Evolutionary conservation across 768 basidiomycete species (phyloP).

Genomic region (Pleurotus pulmonarius): DNA sequence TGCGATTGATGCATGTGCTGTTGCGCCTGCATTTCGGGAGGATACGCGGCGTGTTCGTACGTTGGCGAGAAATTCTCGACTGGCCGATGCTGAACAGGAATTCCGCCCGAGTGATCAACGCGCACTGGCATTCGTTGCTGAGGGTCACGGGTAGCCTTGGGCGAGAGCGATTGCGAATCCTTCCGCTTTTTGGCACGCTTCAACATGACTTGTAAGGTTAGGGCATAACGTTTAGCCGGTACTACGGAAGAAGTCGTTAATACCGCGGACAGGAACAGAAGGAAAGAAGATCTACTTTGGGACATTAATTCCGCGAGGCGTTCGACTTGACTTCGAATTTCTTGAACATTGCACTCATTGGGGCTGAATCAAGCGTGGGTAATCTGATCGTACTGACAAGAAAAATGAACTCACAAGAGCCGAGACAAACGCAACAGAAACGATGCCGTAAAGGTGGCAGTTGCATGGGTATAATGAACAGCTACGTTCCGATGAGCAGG

Average conservation of each 20-base stretch:
- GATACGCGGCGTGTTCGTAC: conserved; percentile 42
- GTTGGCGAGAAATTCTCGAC: conserved; percentile 54
- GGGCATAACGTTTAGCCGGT: conserved; percentile 89
- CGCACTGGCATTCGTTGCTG: conserved; percentile 43
- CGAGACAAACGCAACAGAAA: conserved; percentile 84
- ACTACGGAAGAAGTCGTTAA: conserved; percentile 40
- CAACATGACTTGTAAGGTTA: conserved; percentile 86
- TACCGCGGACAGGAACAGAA: not conserved
- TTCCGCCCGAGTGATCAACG: conserved; percentile 37
- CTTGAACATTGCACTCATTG: conserved; percentile 71
- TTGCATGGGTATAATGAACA: conserved; percentile 88
- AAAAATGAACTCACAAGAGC: conserved; percentile 62
- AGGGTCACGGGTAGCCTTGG: conserved; percentile 49
- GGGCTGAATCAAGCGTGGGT: conserved; percentile 48
- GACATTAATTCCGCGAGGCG: conserved; percentile 72
- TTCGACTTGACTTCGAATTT: conserved; percentile 76
- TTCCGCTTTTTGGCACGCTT: conserved; percentile 69
- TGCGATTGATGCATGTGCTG: conserved; percentile 9
- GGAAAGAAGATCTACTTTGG: conserved; percentile 51
- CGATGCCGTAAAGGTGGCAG: conserved; percentile 90
- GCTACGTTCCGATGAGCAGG: conserved; percentile 35
- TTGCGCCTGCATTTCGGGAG: conserved; percentile 17
- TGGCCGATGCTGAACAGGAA: conserved; percentile 30
- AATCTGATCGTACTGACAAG: not conserved
- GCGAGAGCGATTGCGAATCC: conserved; percentile 56